Evolutionary conservation across 768 basidiomycete genomes (phyloP).

Genomic region (Russula sp.): DNA sequence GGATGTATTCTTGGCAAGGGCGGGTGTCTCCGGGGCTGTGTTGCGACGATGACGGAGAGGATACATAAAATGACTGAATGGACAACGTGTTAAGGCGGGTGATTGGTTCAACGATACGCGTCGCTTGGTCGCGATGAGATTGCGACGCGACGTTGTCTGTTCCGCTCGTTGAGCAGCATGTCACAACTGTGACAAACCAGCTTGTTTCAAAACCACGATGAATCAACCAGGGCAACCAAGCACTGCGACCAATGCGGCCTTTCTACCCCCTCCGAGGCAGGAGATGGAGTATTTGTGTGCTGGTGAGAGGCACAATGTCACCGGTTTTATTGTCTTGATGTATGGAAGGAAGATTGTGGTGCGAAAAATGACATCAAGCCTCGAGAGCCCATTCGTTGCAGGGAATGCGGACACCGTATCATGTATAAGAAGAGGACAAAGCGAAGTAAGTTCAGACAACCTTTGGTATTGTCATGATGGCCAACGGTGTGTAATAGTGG

Average conservation of each 20-base stretch:
- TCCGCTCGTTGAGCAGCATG: neutral
- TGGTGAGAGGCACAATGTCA: conserved; percentile 36
- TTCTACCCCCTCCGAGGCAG: conserved; percentile 36
- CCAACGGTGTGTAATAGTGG: conserved; percentile 42
- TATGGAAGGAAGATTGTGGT: conserved; percentile 58
- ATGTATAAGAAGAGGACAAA: conserved; percentile 98
- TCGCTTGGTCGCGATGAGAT: conserved; percentile 4
- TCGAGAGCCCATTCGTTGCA: conserved; percentile 89
- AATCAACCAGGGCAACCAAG: conserved; percentile 32
- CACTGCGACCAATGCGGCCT: conserved; percentile 27
- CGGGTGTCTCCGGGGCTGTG: neutral
- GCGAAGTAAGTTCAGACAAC: conserved; percentile 57
- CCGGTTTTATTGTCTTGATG: neutral
- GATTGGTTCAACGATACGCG: too few relatives aligned
- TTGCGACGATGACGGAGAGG: neutral
- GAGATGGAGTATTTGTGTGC: conserved; percentile 87
- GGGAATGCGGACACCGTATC: conserved; percentile 95
- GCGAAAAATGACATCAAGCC: conserved; percentile 87
- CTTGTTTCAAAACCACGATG: conserved; percentile 32
- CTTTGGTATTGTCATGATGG: neutral
- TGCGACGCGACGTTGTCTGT: neutral
- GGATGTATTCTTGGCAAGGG: neutral
- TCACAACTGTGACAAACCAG: conserved; percentile 25
- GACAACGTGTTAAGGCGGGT: neutral
- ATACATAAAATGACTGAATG: neutral